Percentiles rank a stretch among this genome's conserved stretches.
Conservation (phyloP, 257 asterid genomes). For the Solanum pennellii region DNA sequence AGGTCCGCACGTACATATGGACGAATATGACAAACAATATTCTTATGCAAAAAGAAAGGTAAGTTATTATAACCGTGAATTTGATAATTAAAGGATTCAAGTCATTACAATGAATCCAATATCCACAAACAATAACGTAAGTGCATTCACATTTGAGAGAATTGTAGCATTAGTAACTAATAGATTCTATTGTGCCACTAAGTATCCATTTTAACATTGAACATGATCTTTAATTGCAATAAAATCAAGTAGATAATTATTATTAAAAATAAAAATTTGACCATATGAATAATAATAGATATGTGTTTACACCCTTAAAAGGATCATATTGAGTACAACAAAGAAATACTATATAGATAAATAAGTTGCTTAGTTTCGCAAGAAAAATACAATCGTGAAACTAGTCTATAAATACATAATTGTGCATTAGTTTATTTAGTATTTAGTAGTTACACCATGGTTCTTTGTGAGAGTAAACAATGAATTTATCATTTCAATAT, state of each 20-base stretch:
- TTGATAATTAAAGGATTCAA: background rate
- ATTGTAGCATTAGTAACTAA: background rate
- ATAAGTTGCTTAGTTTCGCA: too few species aligned
- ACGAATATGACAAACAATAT: too few species aligned
- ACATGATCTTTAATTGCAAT: conserved; percentile 9
- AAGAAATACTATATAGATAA: background rate
- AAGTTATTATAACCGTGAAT: too few species aligned
- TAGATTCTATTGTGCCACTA: conserved; percentile 9
- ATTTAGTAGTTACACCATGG: too few species aligned
- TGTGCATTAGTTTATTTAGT: too few species aligned
- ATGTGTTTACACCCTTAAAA: background rate
- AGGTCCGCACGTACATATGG: background rate
- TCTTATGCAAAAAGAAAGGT: too few species aligned
- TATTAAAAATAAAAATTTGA: background rate
- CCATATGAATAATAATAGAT: background rate
- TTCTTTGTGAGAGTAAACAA: too few species aligned
- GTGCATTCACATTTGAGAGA: background rate
- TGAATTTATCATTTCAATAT: too few species aligned
- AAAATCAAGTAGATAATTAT: background rate
- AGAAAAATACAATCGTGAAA: background rate
- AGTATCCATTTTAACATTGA: background rate
- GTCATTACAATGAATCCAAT: background rate
- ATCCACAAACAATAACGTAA: conserved; percentile 8
- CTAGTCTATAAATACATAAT: too few species aligned
- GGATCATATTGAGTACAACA: background rate